A percentile compares a stretch with the other conserved stretches of the same genome.
phyloP scores from a whole-genome alignment of 2,329 filamentous ascomycete species.

The Alternaria rosae region DNA sequence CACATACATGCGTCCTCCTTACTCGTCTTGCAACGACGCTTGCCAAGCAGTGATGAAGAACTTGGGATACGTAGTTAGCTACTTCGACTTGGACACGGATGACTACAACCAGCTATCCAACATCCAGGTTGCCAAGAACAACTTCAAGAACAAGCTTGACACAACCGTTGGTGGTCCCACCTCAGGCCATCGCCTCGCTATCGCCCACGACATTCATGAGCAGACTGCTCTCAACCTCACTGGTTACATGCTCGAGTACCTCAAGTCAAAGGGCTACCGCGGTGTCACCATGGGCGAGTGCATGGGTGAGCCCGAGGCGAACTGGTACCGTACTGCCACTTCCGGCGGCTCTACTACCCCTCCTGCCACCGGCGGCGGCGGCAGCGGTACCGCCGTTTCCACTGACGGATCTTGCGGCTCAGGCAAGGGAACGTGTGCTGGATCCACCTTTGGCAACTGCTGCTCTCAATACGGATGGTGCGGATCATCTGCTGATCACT shows the following conservation, averaged over 20 bases:
- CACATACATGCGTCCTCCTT: constrained; percentile 62
- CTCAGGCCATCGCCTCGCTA: constrained; percentile 56
- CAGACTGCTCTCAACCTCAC: constrained; percentile 55
- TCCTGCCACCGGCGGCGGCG: constrained; percentile 23
- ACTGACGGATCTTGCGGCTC: constrained; percentile 35
- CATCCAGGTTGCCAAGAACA: constrained; percentile 47
- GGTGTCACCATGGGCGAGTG: constrained; percentile 59
- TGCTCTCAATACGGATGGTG: constrained; percentile 57
- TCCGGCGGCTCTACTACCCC: constrained; percentile 22
- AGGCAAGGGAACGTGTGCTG: constrained; percentile 31
- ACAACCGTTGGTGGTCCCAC: constrained; percentile 27
- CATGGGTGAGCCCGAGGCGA: constrained; percentile 54
- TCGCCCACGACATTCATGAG: constrained; percentile 61
- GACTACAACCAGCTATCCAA: constrained; percentile 46
- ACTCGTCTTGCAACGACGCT: constrained; percentile 54
- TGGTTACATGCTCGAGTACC: constrained; percentile 53
- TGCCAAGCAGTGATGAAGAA: constrained; percentile 51
- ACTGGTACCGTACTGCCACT: constrained; percentile 58
- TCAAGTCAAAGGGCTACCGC: constrained; percentile 51
- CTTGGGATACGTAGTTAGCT: constrained; percentile 67
- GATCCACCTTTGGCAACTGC: constrained; percentile 52
- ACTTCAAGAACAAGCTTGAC: constrained; percentile 49
- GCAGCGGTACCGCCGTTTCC: constrained; percentile 27
- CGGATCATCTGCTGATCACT: constrained; percentile 40
- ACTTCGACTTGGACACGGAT: constrained; percentile 67